Evolutionary conservation across 139 green algal species (phyloP).

Genomic region (Limnomonas spitsbergensis): DNA sequence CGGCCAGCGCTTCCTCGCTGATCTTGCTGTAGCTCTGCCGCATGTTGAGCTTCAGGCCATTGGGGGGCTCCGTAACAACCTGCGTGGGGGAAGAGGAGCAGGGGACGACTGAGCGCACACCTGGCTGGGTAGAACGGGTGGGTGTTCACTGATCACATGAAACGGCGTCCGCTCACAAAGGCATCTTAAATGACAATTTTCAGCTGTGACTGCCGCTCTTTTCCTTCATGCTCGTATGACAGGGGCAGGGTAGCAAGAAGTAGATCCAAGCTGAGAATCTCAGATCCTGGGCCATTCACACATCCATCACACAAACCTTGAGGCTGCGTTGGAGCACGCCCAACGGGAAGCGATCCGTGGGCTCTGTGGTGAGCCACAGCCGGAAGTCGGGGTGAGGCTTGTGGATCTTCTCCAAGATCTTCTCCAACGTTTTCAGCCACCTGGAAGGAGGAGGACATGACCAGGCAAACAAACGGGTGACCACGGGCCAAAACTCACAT

Average conservation of each 20-base stretch:
- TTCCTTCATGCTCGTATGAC: too few species aligned
- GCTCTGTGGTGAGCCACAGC: conserved; percentile 82
- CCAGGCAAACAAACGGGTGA: conserved; percentile 60
- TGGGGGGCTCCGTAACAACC: conserved; percentile 86
- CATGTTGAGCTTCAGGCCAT: conserved; percentile 90
- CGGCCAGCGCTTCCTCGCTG: conserved; percentile 67
- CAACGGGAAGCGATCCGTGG: conserved; percentile 74
- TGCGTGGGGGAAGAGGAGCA: conserved; percentile 8
- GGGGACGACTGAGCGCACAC: too few species aligned
- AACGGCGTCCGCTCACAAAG: too few species aligned
- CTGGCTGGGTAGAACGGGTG: too few species aligned
- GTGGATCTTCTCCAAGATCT: conserved; percentile 73
- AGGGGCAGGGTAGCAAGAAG: too few species aligned
- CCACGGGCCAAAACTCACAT: too few species aligned
- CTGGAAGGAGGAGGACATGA: conserved; percentile 51
- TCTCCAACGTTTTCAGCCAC: conserved; percentile 84
- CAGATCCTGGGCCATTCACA: too few species aligned
- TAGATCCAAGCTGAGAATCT: too few species aligned
- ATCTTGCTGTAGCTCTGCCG: conserved; percentile 82
- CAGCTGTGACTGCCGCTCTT: too few species aligned
- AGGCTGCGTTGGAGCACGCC: conserved; percentile 73
- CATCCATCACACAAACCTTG: conserved; percentile 43
- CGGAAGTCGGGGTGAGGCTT: conserved; percentile 81
- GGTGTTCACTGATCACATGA: too few species aligned
- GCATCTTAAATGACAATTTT: too few species aligned